phyloP scores from a whole-genome alignment of 2,329 filamentous ascomycete species.

The Aspergillus pseudotamarii region DNA sequence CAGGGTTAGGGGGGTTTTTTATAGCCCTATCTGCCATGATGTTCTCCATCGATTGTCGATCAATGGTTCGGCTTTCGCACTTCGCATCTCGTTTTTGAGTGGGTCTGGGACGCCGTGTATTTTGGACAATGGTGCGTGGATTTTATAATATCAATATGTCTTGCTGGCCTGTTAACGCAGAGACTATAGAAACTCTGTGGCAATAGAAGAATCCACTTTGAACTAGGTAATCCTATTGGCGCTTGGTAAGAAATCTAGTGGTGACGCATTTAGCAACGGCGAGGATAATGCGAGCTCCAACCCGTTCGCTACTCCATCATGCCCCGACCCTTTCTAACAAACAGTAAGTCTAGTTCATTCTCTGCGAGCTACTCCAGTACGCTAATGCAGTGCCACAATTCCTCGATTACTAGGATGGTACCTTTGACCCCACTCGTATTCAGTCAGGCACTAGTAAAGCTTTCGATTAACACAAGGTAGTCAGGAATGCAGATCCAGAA shows the following conservation, averaged over 20 bases:
- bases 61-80: background rate
- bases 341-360: background rate
- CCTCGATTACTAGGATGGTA: background rate
- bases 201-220: background rate
- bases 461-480: background rate
- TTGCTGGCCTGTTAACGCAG: background rate
- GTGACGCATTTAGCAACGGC: background rate
- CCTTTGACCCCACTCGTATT: background rate
- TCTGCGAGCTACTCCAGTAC: background rate
- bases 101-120: background rate
- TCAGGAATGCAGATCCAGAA: conserved; percentile 11
- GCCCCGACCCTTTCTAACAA: background rate
- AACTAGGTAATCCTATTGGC: background rate
- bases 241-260: no score
- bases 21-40: background rate
- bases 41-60: background rate
- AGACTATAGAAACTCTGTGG: background rate
- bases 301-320: background rate
- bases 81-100: background rate
- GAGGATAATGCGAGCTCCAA: conserved; percentile 2
- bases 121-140: background rate
- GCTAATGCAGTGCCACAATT: background rate
- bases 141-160: no score
- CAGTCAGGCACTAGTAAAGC: no score
- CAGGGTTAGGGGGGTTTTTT: background rate